Conservation (phyloP, 345 rosid genomes). For the Gossypioides kirkii region DNA sequence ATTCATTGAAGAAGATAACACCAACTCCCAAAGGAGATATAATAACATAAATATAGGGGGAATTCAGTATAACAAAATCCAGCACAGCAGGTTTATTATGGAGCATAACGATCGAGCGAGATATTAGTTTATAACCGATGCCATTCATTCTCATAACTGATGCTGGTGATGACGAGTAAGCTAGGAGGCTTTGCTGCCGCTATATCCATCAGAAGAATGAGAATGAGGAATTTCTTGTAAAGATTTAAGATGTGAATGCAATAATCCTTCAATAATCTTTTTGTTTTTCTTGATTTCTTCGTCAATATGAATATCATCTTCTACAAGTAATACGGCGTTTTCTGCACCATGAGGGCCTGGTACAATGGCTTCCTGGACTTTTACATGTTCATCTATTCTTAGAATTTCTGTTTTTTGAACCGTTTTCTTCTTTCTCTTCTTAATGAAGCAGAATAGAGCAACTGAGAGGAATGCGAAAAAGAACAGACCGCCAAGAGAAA, state of each 20-base stretch:
- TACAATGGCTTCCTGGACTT: constrained; percentile 44
- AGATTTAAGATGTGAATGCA: constrained; percentile 19
- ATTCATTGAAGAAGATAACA: background rate
- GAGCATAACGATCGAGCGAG: background rate
- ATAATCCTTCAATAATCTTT: constrained; percentile 15
- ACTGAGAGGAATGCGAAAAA: constrained; percentile 58
- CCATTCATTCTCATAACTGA: constrained; percentile 8
- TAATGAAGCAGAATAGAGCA: constrained; percentile 48
- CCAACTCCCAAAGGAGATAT: background rate
- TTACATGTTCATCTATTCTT: constrained; percentile 42
- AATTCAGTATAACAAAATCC: background rate
- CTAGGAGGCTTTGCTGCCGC: constrained; percentile 21
- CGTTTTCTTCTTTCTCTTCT: constrained; percentile 41
- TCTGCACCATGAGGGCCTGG: constrained; percentile 50
- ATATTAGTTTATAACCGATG: background rate
- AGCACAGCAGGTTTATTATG: constrained; percentile 3
- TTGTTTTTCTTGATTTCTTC: constrained; percentile 37
- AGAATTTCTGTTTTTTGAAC: constrained; percentile 34
- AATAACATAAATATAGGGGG: background rate
- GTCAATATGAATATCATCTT: constrained; percentile 47
- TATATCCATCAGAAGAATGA: constrained; percentile 14
- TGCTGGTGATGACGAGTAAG: constrained; percentile 21
- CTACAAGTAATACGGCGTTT: constrained; percentile 29
- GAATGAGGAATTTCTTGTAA: constrained; percentile 21
- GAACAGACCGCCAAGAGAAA: constrained; percentile 56